Percentiles rank a stretch among this genome's conserved stretches.
phyloP scores from a whole-genome alignment of 2,329 filamentous ascomycete genomes.

The Cadophora gregata region DNA sequence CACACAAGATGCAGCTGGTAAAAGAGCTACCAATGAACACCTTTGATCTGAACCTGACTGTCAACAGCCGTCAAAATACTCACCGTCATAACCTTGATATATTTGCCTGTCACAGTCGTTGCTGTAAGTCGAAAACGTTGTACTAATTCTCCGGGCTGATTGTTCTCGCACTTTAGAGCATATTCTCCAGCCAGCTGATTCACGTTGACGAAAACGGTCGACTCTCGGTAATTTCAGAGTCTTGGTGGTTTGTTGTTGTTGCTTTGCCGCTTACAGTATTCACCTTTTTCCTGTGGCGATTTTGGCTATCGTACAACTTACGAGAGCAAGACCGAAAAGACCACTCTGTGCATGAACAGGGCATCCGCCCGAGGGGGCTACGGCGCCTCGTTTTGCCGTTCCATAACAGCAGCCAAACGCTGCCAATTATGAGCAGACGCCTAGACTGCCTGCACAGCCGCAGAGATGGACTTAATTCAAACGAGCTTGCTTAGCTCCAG shows the following conservation, averaged over 20 bases:
- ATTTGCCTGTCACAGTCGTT: conserved; percentile 37
- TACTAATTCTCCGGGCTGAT: too few species aligned
- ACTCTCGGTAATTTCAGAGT: conserved; percentile 28
- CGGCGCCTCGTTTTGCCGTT: too few species aligned
- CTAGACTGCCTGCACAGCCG: too few species aligned
- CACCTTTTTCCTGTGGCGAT: conserved; percentile 35
- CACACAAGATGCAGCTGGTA: conserved; percentile 37
- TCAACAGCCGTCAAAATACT: conserved; percentile 39
- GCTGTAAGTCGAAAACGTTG: conserved; percentile 25
- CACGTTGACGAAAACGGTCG: conserved; percentile 26
- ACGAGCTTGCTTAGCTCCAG: too few species aligned
- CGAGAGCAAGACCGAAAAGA: too few species aligned
- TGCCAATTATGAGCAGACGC: too few species aligned
- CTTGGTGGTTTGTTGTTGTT: conserved; percentile 35
- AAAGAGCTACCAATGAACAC: too few species aligned
- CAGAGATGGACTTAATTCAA: too few species aligned
- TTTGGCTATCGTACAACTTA: conserved; percentile 28
- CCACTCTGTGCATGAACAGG: too few species aligned
- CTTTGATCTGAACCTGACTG: too few species aligned
- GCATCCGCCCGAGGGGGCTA: too few species aligned
- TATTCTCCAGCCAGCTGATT: conserved; percentile 38
- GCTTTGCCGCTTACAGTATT: conserved; percentile 33
- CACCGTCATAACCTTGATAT: conserved; percentile 38
- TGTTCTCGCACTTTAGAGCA: conserved; percentile 33
- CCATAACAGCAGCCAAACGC: too few species aligned